phyloP scores from a whole-genome alignment of 2,329 filamentous ascomycete species.

The Bipolaris oryzae region DNA sequence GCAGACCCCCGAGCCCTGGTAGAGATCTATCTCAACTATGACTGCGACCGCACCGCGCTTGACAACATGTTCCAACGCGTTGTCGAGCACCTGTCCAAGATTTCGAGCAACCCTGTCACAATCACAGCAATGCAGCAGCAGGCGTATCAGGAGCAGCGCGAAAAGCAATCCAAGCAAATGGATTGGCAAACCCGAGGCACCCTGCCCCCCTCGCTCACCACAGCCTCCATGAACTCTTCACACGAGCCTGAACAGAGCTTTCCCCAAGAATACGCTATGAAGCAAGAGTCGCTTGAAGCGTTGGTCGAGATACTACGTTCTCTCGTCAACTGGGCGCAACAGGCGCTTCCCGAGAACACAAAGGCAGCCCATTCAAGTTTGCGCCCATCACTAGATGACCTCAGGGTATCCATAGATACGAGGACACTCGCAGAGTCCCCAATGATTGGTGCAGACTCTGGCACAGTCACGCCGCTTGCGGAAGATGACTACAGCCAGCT shows the following conservation, averaged over 20 bases:
- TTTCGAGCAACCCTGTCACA: conserved; percentile 78
- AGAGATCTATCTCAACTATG: conserved; percentile 96
- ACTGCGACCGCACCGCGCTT: conserved; percentile 88
- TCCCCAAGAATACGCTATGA: conserved; percentile 88
- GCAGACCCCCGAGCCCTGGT: conserved; percentile 87
- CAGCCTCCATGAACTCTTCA: conserved; percentile 68
- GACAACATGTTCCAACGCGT: conserved; percentile 97
- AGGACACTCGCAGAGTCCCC: conserved; percentile 66
- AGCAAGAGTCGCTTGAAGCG: conserved; percentile 85
- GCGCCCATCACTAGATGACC: conserved; percentile 62
- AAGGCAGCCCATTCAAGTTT: conserved; percentile 53
- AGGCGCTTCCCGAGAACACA: conserved; percentile 60
- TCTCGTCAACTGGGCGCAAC: conserved; percentile 89
- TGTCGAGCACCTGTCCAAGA: conserved; percentile 89
- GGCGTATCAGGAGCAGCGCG: conserved; percentile 79
- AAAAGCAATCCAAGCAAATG: conserved; percentile 63
- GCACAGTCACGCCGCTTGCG: conserved; percentile 50
- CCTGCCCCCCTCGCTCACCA: conserved; percentile 83
- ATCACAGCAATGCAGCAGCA: conserved; percentile 81
- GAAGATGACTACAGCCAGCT: conserved; percentile 93
- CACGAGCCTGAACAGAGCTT: conserved; percentile 70
- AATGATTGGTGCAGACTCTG: conserved; percentile 59
- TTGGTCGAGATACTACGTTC: conserved; percentile 88
- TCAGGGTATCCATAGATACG: conserved; percentile 78
- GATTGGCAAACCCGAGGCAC: conserved; percentile 91